Evolutionary conservation across 2,329 filamentous ascomycete species (phyloP).

Genomic region (Amesomyces nigricolor): DNA sequence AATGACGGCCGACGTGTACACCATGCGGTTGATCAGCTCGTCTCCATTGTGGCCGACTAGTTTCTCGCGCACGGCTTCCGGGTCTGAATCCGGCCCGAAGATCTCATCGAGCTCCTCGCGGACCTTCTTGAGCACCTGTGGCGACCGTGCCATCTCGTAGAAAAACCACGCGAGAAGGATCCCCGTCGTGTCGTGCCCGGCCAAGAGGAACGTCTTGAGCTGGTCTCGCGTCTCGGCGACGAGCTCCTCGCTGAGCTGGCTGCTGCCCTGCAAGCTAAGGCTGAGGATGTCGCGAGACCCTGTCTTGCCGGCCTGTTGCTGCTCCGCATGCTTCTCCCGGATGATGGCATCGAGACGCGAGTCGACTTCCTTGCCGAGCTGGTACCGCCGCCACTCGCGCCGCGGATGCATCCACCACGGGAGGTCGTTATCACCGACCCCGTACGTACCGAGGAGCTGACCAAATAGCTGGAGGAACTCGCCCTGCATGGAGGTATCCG

Average conservation of each 20-base stretch:
- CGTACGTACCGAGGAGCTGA: slow-evolving; percentile 27
- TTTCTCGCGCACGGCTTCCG: slow-evolving; percentile 24
- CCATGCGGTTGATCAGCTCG: slow-evolving; percentile 32
- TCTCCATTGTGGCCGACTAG: slow-evolving; percentile 28
- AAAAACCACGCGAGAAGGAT: slow-evolving; percentile 34
- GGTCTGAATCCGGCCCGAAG: slow-evolving; percentile 31
- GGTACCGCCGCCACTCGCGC: slow-evolving; percentile 18
- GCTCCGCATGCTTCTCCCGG: slow-evolving; percentile 23
- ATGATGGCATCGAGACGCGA: slow-evolving; percentile 26
- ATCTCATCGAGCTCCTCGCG: slow-evolving; percentile 34
- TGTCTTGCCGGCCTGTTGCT: background rate
- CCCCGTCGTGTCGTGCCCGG: slow-evolving; percentile 39
- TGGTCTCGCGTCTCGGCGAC: slow-evolving; percentile 33
- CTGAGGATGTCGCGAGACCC: slow-evolving; percentile 31
- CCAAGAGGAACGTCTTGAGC: slow-evolving; percentile 37
- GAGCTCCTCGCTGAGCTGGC: slow-evolving; percentile 27
- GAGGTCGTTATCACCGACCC: slow-evolving; percentile 17
- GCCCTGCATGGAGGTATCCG: slow-evolving; percentile 24
- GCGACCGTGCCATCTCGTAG: slow-evolving; percentile 34
- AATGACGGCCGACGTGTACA: slow-evolving; percentile 34
- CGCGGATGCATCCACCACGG: slow-evolving; percentile 25
- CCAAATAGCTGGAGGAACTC: slow-evolving; percentile 31
- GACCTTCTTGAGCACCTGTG: slow-evolving; percentile 28
- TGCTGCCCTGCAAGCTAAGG: slow-evolving; percentile 30
- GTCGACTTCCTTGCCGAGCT: slow-evolving; percentile 25